Evolutionary conservation across 2,329 filamentous ascomycete species (phyloP).

Genomic region (Colletotrichum chrysophilum): DNA sequence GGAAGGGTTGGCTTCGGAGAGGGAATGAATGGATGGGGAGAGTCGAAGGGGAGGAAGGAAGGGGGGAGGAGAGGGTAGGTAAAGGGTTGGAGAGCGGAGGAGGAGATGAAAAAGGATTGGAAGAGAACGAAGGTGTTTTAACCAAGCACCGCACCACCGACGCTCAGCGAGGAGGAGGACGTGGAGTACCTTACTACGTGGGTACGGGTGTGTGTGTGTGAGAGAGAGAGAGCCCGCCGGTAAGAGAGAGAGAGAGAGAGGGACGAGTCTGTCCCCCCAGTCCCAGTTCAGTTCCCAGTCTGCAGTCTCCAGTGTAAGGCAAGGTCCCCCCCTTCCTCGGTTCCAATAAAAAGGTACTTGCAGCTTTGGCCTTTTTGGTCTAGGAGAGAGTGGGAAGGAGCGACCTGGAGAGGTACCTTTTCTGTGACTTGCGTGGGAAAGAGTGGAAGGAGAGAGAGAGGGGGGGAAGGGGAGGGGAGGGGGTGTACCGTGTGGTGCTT

Average conservation of each 20-base stretch:
- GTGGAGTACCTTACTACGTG: neutral
- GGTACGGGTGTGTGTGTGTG: neutral
- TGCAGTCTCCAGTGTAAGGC: neutral
- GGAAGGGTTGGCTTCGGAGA: constrained; percentile 56
- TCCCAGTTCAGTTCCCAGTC: neutral
- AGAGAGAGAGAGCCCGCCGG: neutral
- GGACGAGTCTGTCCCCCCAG: neutral
- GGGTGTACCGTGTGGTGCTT: neutral
- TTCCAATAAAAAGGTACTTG: neutral
- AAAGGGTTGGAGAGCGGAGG: constrained; percentile 60
- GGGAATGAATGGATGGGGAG: constrained; percentile 59
- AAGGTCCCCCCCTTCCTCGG: neutral
- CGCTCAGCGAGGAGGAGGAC: neutral
- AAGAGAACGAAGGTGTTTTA: constrained; percentile 51
- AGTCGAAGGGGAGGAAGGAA: constrained; percentile 40
- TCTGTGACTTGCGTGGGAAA: neutral
- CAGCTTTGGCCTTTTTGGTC: constrained; percentile 17
- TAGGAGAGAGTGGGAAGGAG: neutral
- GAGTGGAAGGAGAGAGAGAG: neutral
- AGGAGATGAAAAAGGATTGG: constrained; percentile 62
- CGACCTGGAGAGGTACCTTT: neutral
- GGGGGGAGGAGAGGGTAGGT: constrained; percentile 38
- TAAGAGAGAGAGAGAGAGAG: neutral
- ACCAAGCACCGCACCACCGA: constrained; percentile 26
- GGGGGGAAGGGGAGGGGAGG: neutral